Base-by-base conservation (phyloP, 148 eudicot species). In the Chenopodium quinoa region DNA sequence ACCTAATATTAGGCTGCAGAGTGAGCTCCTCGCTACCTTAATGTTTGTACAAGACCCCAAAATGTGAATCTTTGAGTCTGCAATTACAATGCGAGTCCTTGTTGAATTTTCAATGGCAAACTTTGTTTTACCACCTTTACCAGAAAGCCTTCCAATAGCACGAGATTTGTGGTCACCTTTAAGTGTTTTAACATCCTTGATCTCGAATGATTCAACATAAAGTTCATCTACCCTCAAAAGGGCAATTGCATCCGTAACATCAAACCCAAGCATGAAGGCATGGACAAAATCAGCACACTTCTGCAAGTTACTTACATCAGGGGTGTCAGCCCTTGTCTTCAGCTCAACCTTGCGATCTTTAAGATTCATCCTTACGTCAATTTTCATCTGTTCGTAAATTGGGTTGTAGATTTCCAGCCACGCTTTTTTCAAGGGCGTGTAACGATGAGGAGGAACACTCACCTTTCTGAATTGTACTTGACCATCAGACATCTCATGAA, bases 21-120 rank as follows among this genome's bases (percentile, higher is more conserved):
- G 89, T 2, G 97, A 92, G 71, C 88, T 90, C 32, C 97, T 88
- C 0, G 97, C 97, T 56, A 94, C 81, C 85, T 94, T 94, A 79
- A 89, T 92, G 78, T 88, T 90, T 0, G 93, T 80, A 81, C 88
- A 88, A 0, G 97, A 87, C 2, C 98, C 98, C 83, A 94, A 79
- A 31, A 94, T 88, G 75, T 92, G 94, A 83, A 94, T 94, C 87
- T 88, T 88, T 11, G 89, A 73, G 75, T 92, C 92, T 0, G 98
- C 98, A 83, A 94, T 91, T 52, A 94, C 98, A 79, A 94, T 94
- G 75, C 98, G 83, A 0, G 98, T 94, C 85, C 85, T 91, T 0
- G 98, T 94, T 0, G 98, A 88, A 65, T 94, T 94, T 86, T 94
- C 98, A 60, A 94, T 92, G 2, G 98, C 98, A 78, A 94, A 94